A percentile compares a stretch with the other conserved stretches of the same genome.
Evolutionary conservation across 2,329 filamentous ascomycete species (phyloP).

Genomic region (Lasiodiplodia sp.): DNA sequence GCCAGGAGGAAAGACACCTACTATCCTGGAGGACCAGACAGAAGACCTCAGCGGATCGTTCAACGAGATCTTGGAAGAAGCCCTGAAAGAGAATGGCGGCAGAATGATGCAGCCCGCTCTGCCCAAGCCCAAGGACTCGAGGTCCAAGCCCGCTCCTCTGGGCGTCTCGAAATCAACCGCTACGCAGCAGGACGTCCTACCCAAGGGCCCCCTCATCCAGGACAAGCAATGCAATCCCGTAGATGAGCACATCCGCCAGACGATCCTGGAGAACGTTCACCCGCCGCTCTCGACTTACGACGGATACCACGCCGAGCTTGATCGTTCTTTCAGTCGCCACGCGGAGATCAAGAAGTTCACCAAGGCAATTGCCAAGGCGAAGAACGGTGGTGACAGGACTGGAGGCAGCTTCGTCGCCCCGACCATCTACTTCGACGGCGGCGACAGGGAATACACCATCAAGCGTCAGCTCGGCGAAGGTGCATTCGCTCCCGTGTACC

Average conservation of each 20-base stretch:
- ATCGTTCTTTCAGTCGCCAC: constrained; percentile 69
- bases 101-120: constrained; percentile 61
- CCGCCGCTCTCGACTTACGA: constrained; percentile 77
- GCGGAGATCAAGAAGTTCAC: constrained; percentile 82
- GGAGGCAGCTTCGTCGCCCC: constrained; percentile 66
- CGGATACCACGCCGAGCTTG: constrained; percentile 79
- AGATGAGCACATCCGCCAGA: constrained; percentile 74
- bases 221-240: constrained; percentile 90
- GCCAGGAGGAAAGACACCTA: constrained; percentile 43
- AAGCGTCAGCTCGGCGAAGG: constrained; percentile 89
- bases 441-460: constrained; percentile 74
- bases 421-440: constrained; percentile 71
- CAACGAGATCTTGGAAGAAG: constrained; percentile 66
- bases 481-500: constrained; percentile 93
- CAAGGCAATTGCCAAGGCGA: constrained; percentile 69
- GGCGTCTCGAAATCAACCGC: constrained; percentile 35
- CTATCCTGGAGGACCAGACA: constrained; percentile 53
- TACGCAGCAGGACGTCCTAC: constrained; percentile 48
- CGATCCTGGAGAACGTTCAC: constrained; percentile 76
- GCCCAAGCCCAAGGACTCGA: constrained; percentile 41
- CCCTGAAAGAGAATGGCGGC: constrained; percentile 50
- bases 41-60: constrained; percentile 75
- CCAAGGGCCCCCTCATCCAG: constrained; percentile 76
- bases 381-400: constrained; percentile 66
- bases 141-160: constrained; percentile 35